phyloP scores from a whole-genome alignment of 192 early-diverging fungal genomes.

The Endogone sp. region DNA sequence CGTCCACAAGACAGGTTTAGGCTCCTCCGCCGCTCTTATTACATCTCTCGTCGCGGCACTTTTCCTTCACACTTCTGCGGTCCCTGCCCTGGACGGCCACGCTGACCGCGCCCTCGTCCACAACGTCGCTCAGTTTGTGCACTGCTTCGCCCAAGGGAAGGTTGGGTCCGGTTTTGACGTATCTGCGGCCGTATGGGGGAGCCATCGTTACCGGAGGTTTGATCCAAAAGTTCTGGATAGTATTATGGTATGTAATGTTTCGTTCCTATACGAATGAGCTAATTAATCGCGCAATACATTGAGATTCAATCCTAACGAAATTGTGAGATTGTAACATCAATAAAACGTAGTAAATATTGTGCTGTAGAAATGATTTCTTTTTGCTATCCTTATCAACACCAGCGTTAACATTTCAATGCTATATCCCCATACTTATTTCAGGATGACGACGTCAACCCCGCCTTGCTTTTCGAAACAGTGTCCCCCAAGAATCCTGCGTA shows the following conservation, averaged over 20 bases:
- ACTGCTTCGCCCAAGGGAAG: conserved; percentile 98
- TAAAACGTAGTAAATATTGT: too few relatives aligned
- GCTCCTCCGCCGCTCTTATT: conserved; percentile 94
- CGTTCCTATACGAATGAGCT: background rate
- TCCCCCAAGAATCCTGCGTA: conserved; percentile 35
- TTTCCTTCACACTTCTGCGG: conserved; percentile 66
- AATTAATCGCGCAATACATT: too few relatives aligned
- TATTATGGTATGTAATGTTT: conserved; percentile 43
- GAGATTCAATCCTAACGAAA: too few relatives aligned
- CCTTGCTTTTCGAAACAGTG: conserved; percentile 28
- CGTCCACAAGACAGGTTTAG: conserved; percentile 96
- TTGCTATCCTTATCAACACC: too few relatives aligned
- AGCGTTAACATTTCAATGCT: too few relatives aligned
- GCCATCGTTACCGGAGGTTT: conserved; percentile 84
- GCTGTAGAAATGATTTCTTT: too few relatives aligned
- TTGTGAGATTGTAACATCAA: too few relatives aligned
- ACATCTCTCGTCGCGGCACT: conserved; percentile 85
- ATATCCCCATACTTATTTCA: too few relatives aligned
- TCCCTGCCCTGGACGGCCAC: conserved; percentile 12
- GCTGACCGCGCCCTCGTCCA: conserved; percentile 61
- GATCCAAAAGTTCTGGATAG: conserved; percentile 57
- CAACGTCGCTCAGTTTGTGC: conserved; percentile 85
- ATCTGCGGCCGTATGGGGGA: conserved; percentile 87
- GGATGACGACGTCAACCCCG: conserved; percentile 26
- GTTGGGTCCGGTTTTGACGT: conserved; percentile 98